phyloP scores from a whole-genome alignment of 2,329 filamentous ascomycete species.

The Talaromyces amestolkiae region DNA sequence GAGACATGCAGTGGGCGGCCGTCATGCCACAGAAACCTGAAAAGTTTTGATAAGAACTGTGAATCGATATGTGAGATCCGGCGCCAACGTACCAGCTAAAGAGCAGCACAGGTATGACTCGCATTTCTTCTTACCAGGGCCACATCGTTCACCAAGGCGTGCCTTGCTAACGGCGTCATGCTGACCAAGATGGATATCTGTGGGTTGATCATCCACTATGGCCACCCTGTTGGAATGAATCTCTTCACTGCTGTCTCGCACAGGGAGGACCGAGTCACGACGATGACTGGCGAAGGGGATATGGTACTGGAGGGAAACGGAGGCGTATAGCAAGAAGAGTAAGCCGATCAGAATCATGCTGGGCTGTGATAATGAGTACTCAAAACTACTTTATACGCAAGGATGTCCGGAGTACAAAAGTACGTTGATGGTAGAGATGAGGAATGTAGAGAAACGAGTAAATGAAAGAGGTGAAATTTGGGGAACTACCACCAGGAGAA shows the following conservation, averaged over 20 bases:
- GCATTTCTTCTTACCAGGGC: slow-evolving; percentile 35
- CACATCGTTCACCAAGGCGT: slow-evolving; percentile 29
- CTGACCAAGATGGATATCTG: background rate
- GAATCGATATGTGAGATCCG: background rate
- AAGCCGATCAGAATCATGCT: slow-evolving; percentile 12
- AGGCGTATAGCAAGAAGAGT: background rate
- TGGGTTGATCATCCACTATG: background rate
- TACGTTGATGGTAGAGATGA: background rate
- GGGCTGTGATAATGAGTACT: background rate
- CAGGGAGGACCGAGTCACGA: background rate
- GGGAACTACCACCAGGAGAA: background rate
- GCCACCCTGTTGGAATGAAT: slow-evolving; percentile 11
- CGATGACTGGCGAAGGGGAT: background rate
- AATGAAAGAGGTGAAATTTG: background rate
- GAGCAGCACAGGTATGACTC: slow-evolving; percentile 40
- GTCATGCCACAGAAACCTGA: slow-evolving; percentile 42
- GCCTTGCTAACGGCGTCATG: background rate
- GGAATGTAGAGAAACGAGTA: background rate
- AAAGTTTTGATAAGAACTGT: background rate
- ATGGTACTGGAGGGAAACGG: background rate
- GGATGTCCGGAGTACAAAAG: background rate
- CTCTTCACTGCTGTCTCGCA: background rate
- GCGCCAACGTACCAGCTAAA: slow-evolving; percentile 31
- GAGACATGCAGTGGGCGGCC: slow-evolving; percentile 38
- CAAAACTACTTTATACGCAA: background rate